Conservation (phyloP, 2,329 filamentous ascomycete genomes). For the Monosporascus sp. region DNA sequence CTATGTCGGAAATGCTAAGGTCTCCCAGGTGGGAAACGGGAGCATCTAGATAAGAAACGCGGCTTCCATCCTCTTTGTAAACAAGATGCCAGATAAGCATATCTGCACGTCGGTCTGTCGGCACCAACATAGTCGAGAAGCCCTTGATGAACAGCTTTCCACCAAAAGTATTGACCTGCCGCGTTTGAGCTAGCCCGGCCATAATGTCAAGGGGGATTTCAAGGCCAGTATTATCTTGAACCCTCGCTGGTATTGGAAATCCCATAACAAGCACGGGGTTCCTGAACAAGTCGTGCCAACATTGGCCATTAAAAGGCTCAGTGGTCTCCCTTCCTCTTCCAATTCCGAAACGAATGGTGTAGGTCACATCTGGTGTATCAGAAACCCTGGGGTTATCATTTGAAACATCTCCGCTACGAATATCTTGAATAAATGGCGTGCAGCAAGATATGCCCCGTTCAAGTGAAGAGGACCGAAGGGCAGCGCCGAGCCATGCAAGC, state of each 20-base stretch:
- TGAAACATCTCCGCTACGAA: too few species aligned
- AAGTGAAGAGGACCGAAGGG: too few species aligned
- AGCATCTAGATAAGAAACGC: conserved; percentile 22
- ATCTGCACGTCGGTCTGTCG: conserved; percentile 11
- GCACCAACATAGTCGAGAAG: conserved; percentile 28
- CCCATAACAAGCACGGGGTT: conserved; percentile 20
- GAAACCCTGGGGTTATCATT: too few species aligned
- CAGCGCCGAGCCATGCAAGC: too few species aligned
- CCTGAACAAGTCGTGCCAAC: too few species aligned
- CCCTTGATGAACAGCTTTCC: conserved; percentile 28
- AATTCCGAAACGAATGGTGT: too few species aligned
- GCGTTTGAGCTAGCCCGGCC: conserved; percentile 12
- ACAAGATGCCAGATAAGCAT: conserved; percentile 28
- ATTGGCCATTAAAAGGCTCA: too few species aligned
- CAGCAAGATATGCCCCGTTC: too few species aligned
- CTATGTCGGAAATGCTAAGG: too few species aligned
- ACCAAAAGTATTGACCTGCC: conserved; percentile 18
- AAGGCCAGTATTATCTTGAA: conserved; percentile 18
- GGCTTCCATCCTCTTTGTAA: conserved; percentile 12
- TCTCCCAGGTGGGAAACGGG: conserved; percentile 6
- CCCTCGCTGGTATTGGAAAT: conserved; percentile 21
- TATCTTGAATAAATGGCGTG: too few species aligned
- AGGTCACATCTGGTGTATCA: too few species aligned
- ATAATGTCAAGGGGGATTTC: conserved; percentile 27
- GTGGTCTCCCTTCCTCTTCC: too few species aligned